These are phyloP conservation scores for Neocatenulostroma microsporum DNA, from an alignment of 2,329 filamentous ascomycete genomes.

Conservation along the genomic window DNA sequence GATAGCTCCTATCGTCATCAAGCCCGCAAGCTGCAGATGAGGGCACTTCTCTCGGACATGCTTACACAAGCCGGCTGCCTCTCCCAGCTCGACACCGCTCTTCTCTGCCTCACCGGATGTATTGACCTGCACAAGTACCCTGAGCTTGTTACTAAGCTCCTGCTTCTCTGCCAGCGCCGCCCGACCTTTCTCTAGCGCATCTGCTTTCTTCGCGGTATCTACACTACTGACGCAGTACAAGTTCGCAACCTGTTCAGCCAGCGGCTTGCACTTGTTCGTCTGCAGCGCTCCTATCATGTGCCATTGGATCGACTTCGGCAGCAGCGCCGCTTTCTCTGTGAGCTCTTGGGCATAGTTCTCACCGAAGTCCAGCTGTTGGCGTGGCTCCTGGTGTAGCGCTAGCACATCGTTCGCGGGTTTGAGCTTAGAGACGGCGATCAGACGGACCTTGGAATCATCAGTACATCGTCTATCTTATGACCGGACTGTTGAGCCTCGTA, in stretches of 20 bases:
- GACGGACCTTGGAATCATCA: constrained; percentile 50
- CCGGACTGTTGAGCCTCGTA: background rate
- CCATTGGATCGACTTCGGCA: constrained; percentile 75
- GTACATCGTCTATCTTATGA: background rate
- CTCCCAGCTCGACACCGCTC: constrained; percentile 66
- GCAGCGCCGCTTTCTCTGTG: constrained; percentile 69
- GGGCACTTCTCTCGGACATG: constrained; percentile 65
- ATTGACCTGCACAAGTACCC: constrained; percentile 89
- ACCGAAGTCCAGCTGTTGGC: constrained; percentile 64
- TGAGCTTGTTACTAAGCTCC: constrained; percentile 41
- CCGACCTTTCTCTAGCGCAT: constrained; percentile 69
- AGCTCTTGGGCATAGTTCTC: constrained; percentile 89
- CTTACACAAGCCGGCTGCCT: constrained; percentile 56
- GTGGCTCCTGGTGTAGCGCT: constrained; percentile 59
- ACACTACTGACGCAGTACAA: constrained; percentile 89
- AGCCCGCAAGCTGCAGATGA: constrained; percentile 63
- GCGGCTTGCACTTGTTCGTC: constrained; percentile 82
- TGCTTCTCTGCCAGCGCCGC: constrained; percentile 44
- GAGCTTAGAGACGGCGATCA: constrained; percentile 93
- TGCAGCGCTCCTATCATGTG: constrained; percentile 96
- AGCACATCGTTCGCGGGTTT: constrained; percentile 90
- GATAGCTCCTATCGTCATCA: constrained; percentile 98
- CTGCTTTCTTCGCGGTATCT: constrained; percentile 80
- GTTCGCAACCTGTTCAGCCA: constrained; percentile 76
- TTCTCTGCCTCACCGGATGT: constrained; percentile 84